These are phyloP conservation scores for Saccharomycopsis fodiens DNA, from an alignment of 805 yeast species.

Conservation along the genomic window DNA sequence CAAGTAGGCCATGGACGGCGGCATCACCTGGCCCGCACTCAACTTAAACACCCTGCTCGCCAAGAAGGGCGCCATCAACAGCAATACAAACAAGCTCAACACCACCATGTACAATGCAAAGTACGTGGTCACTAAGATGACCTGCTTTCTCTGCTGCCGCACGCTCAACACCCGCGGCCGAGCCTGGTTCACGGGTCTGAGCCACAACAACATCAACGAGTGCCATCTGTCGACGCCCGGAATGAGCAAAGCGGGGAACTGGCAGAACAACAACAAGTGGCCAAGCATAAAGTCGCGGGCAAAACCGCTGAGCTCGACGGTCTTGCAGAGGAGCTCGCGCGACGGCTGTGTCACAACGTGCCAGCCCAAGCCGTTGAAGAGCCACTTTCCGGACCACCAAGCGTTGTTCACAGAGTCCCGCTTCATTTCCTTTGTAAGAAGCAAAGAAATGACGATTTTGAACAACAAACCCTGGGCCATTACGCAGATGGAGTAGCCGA, in stretches of 20 bases:
- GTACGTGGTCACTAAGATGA: constrained; percentile 31
- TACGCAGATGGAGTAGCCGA: constrained; percentile 45
- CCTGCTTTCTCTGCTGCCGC: constrained; percentile 34
- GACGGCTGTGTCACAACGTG: constrained; percentile 46
- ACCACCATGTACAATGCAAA: constrained; percentile 22
- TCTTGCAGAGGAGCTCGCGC: constrained; percentile 50
- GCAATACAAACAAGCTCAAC: constrained; percentile 24
- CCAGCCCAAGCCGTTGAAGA: constrained; percentile 49
- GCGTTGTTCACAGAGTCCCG: constrained; percentile 50
- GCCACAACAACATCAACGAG: constrained; percentile 52
- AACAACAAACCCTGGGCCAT: constrained; percentile 45
- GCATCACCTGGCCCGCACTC: constrained; percentile 35
- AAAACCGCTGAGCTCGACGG: constrained; percentile 49
- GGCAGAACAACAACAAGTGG: constrained; percentile 43
- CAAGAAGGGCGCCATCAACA: constrained; percentile 36
- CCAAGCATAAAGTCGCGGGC: constrained; percentile 46
- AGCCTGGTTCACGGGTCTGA: constrained; percentile 42
- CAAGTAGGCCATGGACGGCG: constrained; percentile 26
- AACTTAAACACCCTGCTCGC: constrained; percentile 29
- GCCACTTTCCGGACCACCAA: constrained; percentile 70
- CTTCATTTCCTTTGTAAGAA: constrained; percentile 49
- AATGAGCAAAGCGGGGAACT: constrained; percentile 45
- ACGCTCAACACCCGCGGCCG: constrained; percentile 39
- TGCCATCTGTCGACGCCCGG: constrained; percentile 56
- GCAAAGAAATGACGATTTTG: constrained; percentile 34